Percentiles rank a stretch among this genome's conserved stretches.
Conservation (phyloP, 1,284 basidiomycete genomes). For the Chondrostereum purpureum region DNA sequence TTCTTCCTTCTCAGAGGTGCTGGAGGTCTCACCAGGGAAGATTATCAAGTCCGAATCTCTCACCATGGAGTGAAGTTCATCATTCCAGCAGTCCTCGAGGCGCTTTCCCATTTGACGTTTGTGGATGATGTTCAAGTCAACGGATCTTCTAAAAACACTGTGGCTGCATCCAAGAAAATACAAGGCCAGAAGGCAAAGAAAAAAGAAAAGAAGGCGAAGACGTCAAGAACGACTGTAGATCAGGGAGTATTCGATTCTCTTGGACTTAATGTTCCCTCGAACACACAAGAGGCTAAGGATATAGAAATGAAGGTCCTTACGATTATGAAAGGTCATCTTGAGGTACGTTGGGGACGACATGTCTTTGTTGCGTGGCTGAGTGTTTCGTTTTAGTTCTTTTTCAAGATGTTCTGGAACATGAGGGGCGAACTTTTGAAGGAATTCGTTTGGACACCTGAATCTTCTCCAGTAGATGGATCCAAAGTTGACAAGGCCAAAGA, state of each 20-base stretch:
- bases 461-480: not conserved
- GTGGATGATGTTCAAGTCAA: not conserved
- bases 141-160: not conserved
- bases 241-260: slow-evolving; percentile 8
- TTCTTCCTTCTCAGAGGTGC: slow-evolving; percentile 7
- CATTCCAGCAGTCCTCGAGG: not conserved
- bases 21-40: not conserved
- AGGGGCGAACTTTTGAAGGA: not conserved
- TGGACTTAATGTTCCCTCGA: slow-evolving; percentile 1
- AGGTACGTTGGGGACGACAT: slow-evolving; percentile 3
- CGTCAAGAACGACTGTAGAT: slow-evolving; percentile 5
- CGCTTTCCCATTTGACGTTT: not conserved
- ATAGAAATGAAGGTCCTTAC: not conserved
- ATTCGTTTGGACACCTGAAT: not conserved
- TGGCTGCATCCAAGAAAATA: not conserved
- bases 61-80: not conserved
- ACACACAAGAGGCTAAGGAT: slow-evolving; percentile 4
- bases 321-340: slow-evolving; percentile 2
- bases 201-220: not conserved
- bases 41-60: not conserved
- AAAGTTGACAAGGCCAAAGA: not conserved
- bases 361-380: not conserved
- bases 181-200: slow-evolving; percentile 7
- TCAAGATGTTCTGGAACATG: not conserved
- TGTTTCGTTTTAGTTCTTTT: not conserved